Conservation (phyloP, 2,329 filamentous ascomycete species). For the Claviceps quebecensis region DNA sequence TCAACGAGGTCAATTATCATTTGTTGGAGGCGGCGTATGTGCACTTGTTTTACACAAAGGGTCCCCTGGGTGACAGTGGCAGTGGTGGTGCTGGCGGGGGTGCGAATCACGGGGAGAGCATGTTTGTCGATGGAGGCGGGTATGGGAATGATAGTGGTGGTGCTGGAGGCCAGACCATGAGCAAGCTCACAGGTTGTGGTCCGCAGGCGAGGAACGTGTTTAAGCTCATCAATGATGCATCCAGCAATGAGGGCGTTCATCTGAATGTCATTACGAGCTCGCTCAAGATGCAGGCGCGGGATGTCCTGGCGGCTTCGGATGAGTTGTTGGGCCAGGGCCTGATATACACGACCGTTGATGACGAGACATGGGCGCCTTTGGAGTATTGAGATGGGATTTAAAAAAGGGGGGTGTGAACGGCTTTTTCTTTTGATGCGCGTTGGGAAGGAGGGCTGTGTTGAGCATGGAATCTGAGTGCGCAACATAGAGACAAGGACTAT, state of each 20-base stretch:
- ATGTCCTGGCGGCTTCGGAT: conserved; percentile 66
- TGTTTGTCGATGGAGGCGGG: conserved; percentile 41
- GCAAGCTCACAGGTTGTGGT: conserved; percentile 35
- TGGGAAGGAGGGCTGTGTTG: background rate
- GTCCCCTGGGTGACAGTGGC: conserved; percentile 34
- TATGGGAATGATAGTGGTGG: conserved; percentile 23
- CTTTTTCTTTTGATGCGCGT: background rate
- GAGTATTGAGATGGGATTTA: conserved; percentile 27
- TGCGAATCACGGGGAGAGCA: conserved; percentile 22
- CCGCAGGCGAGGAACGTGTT: conserved; percentile 55
- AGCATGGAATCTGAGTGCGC: background rate
- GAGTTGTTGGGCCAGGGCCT: conserved; percentile 61
- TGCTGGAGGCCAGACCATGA: conserved; percentile 22
- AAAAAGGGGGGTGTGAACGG: background rate
- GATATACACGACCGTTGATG: conserved; percentile 85
- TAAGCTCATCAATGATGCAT: conserved; percentile 49
- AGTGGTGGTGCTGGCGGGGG: conserved; percentile 23
- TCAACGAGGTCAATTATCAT: conserved; percentile 90
- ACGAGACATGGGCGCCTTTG: conserved; percentile 79
- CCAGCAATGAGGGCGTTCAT: conserved; percentile 71
- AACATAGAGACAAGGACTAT: background rate
- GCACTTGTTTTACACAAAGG: conserved; percentile 70
- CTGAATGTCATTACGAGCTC: conserved; percentile 59
- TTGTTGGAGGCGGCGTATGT: conserved; percentile 79
- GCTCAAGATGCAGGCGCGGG: conserved; percentile 49